A percentile compares a stretch with the other conserved stretches of the same genome.
phyloP scores from a whole-genome alignment of 2,329 filamentous ascomycete genomes.

The Calonectria fujianensis region DNA sequence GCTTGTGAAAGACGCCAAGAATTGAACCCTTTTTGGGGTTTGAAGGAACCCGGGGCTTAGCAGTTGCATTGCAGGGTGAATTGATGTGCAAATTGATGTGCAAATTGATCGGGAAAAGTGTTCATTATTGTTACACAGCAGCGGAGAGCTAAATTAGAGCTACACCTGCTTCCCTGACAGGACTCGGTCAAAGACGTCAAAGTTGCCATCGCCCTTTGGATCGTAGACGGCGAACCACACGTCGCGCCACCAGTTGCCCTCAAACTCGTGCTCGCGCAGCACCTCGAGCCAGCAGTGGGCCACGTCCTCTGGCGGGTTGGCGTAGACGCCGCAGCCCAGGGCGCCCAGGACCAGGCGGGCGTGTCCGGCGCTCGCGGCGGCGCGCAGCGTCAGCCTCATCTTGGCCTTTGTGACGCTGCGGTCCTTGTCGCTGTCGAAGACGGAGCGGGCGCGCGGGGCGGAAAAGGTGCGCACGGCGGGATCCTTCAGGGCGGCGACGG shows the following conservation, averaged over 20 bases:
- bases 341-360: conserved; percentile 32
- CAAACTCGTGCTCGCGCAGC: conserved; percentile 39
- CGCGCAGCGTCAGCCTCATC: conserved; percentile 37
- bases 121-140: neutral
- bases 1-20: neutral
- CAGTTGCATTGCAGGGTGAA: neutral
- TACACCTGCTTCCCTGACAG: conserved; percentile 28
- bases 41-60: neutral
- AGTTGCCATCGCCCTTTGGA: conserved; percentile 30
- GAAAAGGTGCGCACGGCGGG: conserved; percentile 30
- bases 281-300: conserved; percentile 44
- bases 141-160: no score
- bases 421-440: conserved; percentile 31
- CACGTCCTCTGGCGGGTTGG: conserved; percentile 40
- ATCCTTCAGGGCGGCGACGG: conserved; percentile 29
- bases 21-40: neutral
- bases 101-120: neutral
- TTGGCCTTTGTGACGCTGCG: conserved; percentile 37
- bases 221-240: conserved; percentile 41
- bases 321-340: conserved; percentile 36
- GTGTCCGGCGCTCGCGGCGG: conserved; percentile 16
- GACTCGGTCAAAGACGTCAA: conserved; percentile 24
- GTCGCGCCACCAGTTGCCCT: conserved; percentile 38
- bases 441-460: neutral
- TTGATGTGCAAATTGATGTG: neutral